Evolutionary conservation across 2,329 filamentous ascomycete genomes (phyloP).

Genomic region (Monosporascus sp.): DNA sequence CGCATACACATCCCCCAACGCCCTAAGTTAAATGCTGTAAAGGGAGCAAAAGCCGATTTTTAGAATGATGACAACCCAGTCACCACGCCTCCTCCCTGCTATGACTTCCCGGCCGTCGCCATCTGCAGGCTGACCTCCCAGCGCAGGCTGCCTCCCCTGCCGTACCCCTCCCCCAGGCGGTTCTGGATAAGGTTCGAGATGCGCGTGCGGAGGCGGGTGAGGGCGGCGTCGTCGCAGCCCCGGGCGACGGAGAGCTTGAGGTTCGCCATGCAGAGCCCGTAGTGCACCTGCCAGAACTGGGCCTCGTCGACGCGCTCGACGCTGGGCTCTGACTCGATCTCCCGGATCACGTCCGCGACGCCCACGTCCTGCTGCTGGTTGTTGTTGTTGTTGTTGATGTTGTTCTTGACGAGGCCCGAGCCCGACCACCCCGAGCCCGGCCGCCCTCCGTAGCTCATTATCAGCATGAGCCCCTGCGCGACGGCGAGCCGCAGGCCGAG

Average conservation of each 20-base stretch:
- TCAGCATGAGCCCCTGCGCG: conserved; percentile 84
- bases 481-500: conserved; percentile 79
- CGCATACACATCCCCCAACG: no score
- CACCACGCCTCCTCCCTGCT: background rate
- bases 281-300: conserved; percentile 98
- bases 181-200: conserved; percentile 77
- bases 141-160: conserved; percentile 67
- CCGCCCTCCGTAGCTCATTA: conserved; percentile 76
- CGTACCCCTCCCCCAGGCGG: conserved; percentile 81
- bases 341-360: conserved; percentile 70
- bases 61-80: background rate
- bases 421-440: conserved; percentile 6
- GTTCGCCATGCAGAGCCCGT: conserved; percentile 93
- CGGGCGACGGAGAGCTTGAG: conserved; percentile 67
- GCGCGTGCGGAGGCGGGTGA: conserved; percentile 68
- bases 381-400: background rate
- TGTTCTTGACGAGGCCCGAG: conserved; percentile 19
- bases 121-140: conserved; percentile 95
- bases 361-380: conserved; percentile 36
- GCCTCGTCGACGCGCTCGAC: conserved; percentile 80
- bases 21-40: no score
- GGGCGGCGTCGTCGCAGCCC: conserved; percentile 62
- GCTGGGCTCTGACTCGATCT: conserved; percentile 75
- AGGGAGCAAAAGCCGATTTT: no score
- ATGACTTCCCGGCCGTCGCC: conserved; percentile 27